Conservation (phyloP, 371 early-diverging fungal genomes). For the Sporodiniella umbellata region DNA sequence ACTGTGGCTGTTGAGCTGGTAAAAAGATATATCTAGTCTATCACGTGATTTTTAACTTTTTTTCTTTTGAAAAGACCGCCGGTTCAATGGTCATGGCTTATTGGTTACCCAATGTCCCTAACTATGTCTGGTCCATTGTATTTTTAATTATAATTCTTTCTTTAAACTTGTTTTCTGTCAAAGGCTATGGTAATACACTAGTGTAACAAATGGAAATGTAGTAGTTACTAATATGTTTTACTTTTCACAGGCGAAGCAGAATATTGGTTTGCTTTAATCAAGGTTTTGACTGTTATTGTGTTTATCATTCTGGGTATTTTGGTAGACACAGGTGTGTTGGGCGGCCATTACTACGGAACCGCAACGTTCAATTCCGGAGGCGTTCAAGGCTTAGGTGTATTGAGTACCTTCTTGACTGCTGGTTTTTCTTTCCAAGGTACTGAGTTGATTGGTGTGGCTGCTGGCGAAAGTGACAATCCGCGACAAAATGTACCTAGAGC, state of each 20-base stretch:
- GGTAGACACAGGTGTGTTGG: conserved; percentile 49
- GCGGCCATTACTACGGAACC: conserved; percentile 35
- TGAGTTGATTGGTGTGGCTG: conserved; percentile 72
- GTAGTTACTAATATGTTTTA: background rate
- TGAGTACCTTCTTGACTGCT: conserved; percentile 68
- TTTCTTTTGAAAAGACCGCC: conserved; percentile 18
- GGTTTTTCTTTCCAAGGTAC: conserved; percentile 91
- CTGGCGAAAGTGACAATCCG: conserved; percentile 74
- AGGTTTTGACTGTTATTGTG: conserved; percentile 62
- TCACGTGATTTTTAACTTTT: background rate
- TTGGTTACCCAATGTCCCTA: conserved; percentile 70
- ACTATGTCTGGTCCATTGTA: conserved; percentile 49
- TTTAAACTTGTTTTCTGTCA: conserved; percentile 52
- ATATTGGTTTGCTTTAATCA: conserved; percentile 70
- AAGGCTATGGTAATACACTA: conserved; percentile 58
- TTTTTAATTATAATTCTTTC: conserved; percentile 44
- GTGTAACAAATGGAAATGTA: too few species aligned
- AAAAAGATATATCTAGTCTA: background rate
- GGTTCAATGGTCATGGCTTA: conserved; percentile 46
- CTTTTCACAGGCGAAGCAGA: conserved; percentile 41
- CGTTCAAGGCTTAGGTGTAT: conserved; percentile 31
- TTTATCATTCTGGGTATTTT: conserved; percentile 67
- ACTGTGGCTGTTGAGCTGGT: conserved; percentile 74
- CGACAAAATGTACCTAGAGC: conserved; percentile 61
- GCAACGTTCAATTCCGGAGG: conserved; percentile 28